Percentiles rank a stretch among this genome's conserved stretches.
Conservation (phyloP, 1,284 basidiomycete genomes). For the Cryptococcus wingfieldii region DNA sequence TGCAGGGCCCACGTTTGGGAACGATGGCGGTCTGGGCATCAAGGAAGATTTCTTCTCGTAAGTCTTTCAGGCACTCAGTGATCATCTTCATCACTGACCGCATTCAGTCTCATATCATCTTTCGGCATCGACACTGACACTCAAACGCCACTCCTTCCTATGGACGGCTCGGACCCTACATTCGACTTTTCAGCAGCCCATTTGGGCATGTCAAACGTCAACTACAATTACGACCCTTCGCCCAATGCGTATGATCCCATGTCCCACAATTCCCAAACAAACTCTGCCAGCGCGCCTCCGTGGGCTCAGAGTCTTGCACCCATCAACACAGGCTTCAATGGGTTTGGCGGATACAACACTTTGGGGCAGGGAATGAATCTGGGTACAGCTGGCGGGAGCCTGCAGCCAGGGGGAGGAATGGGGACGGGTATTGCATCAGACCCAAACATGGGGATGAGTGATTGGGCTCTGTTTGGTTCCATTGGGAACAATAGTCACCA, state of each 20-base stretch:
- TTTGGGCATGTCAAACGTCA: background rate
- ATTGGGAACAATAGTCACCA: background rate
- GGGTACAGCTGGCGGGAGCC: background rate
- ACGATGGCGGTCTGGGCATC: slow-evolving; percentile 16
- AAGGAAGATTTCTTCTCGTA: slow-evolving; percentile 31
- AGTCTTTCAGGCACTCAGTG: slow-evolving; percentile 1
- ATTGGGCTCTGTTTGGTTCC: slow-evolving; percentile 6
- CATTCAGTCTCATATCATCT: slow-evolving; percentile 15
- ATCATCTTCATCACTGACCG: background rate
- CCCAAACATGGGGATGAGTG: slow-evolving; percentile 9
- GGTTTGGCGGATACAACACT: background rate
- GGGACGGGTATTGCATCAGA: background rate
- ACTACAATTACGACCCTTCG: too few relatives aligned
- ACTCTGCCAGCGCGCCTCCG: too few relatives aligned
- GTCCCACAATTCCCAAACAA: too few relatives aligned
- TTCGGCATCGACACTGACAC: slow-evolving; percentile 17
- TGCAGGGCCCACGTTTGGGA: slow-evolving; percentile 14
- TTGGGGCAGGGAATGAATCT: background rate
- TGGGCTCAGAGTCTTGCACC: too few relatives aligned
- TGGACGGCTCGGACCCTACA: slow-evolving; percentile 8
- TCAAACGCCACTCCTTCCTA: slow-evolving; percentile 5
- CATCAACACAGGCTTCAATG: background rate
- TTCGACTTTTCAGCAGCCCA: slow-evolving; percentile 8
- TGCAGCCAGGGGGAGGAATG: background rate
- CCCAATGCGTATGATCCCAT: too few relatives aligned